Base-by-base conservation (phyloP, 2,329 filamentous ascomycete species). In the Hypoxylon sp. region DNA sequence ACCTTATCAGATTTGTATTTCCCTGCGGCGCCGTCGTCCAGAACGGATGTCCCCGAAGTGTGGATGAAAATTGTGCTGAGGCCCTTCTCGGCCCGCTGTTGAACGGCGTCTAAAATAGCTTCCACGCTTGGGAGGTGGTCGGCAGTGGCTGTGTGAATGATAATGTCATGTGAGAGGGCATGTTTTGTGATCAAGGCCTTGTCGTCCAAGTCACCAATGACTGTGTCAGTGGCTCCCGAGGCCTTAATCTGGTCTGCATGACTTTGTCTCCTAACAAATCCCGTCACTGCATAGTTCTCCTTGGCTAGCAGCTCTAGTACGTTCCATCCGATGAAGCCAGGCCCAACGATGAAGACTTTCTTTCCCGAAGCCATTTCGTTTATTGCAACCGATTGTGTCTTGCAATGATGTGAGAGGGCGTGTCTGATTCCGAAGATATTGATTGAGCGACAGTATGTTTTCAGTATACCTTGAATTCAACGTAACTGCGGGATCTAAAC, bases 101-200 rank as follows among this genome's bases (percentile, higher is more conserved):
- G 70, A 55, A 86, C 72, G 6, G 82, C 84, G 8, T 80, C 78
- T 3, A 86, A 73, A 11, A 86, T 77, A 15, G 83, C 82, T 69
- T 82, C 69, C 1, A 79, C 83, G 11, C 80, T 82, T 10, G 82
- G 80, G 17, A 83, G 73, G 63, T 86, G 79, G 74, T 86, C 84
- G 3, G 83, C 82, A 3, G 82, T 84, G 11, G 84, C 84, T 6
- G 81, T 84, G 73, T 86, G 83, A 59, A 86, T 76, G 39, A 82
- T 75, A 7, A 84, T 80, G 55, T 86, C 83, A 67, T 78, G 77
- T 21, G 78, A 65, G 2, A 75, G 53, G 1, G 78, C 74, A 17
- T 82, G 76, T 37, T 81, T 74, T 5, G 75, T 75, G 71, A 84
- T 82, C 15, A 81, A 68, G 1, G 76, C 71, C 13, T 75, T 77